Conservation (phyloP, 192 early-diverging fungal species). For the Gigaspora rosea region DNA sequence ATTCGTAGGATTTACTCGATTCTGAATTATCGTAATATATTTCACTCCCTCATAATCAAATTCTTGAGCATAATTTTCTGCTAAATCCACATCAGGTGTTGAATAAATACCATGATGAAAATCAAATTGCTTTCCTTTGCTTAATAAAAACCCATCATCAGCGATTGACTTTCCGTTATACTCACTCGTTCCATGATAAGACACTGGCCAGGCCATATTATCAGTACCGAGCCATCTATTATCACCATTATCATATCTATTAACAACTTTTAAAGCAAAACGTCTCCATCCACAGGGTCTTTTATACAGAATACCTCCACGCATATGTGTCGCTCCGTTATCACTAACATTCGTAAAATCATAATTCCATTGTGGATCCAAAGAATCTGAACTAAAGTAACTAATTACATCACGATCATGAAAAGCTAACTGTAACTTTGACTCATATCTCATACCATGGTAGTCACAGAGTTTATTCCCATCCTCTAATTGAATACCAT, state of each 20-base stretch:
- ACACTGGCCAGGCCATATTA: background rate
- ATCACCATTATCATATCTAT: conserved; percentile 12
- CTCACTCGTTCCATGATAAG: conserved; percentile 21
- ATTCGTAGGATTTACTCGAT: conserved; percentile 21
- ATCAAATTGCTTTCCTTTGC: conserved; percentile 16
- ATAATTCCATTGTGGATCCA: background rate
- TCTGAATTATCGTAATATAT: conserved; percentile 3
- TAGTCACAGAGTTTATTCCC: conserved; percentile 64
- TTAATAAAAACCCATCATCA: background rate
- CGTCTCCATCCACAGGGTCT: background rate
- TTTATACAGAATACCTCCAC: background rate
- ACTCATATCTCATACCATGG: conserved; percentile 58
- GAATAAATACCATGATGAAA: conserved; percentile 23
- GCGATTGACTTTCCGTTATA: conserved; percentile 12
- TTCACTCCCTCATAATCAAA: background rate
- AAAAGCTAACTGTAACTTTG: conserved; percentile 55
- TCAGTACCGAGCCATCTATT: conserved; percentile 8
- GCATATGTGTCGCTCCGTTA: background rate
- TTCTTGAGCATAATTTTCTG: background rate
- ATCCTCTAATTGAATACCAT: conserved; percentile 67
- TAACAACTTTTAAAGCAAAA: conserved; percentile 12
- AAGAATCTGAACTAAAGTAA: background rate
- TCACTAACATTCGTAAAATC: conserved; percentile 26
- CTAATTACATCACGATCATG: conserved; percentile 50
- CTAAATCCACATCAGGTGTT: conserved; percentile 5